A percentile compares a stretch with the other conserved stretches of the same genome.
Conservation (phyloP, 2,329 filamentous ascomycete genomes). For the Aschersonia sp. region DNA sequence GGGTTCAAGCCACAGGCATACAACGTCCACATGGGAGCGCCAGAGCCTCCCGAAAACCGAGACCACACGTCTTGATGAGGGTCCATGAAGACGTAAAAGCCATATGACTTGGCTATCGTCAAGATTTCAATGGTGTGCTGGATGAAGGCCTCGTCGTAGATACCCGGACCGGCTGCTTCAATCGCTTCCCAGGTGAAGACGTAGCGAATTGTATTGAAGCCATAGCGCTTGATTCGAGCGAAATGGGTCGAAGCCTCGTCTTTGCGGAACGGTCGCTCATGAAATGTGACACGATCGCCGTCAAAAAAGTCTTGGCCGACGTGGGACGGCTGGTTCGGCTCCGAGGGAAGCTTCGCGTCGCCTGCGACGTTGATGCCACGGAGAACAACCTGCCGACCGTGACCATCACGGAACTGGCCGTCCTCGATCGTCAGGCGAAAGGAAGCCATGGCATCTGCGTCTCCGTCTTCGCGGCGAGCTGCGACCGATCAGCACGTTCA, state of each 20-base stretch:
- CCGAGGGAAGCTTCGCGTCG: conserved; percentile 78
- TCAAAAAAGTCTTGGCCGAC: conserved; percentile 72
- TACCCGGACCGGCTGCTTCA: conserved; percentile 78
- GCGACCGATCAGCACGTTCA: not conserved
- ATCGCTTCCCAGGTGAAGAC: conserved; percentile 99
- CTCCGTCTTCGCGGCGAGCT: not conserved
- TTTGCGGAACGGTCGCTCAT: conserved; percentile 68
- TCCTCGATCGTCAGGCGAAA: conserved; percentile 76
- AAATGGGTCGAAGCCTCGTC: conserved; percentile 81
- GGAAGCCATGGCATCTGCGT: conserved; percentile 43
- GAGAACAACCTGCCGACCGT: conserved; percentile 75
- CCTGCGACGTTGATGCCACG: conserved; percentile 89
- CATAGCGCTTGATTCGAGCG: conserved; percentile 69
- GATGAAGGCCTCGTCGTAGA: conserved; percentile 90
- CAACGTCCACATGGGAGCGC: conserved; percentile 93
- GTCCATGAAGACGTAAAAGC: conserved; percentile 97
- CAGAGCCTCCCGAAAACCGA: conserved; percentile 82
- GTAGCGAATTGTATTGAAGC: conserved; percentile 94
- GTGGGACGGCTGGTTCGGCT: conserved; percentile 71
- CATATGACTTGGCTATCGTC: conserved; percentile 73
- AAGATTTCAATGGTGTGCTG: conserved; percentile 78
- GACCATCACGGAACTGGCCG: conserved; percentile 64
- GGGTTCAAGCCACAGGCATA: conserved; percentile 91
- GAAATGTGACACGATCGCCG: conserved; percentile 81
- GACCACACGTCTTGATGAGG: conserved; percentile 99